Evolutionary conservation across 257 asterid species (phyloP).

Genomic region (Fraxinus cuspidata): DNA sequence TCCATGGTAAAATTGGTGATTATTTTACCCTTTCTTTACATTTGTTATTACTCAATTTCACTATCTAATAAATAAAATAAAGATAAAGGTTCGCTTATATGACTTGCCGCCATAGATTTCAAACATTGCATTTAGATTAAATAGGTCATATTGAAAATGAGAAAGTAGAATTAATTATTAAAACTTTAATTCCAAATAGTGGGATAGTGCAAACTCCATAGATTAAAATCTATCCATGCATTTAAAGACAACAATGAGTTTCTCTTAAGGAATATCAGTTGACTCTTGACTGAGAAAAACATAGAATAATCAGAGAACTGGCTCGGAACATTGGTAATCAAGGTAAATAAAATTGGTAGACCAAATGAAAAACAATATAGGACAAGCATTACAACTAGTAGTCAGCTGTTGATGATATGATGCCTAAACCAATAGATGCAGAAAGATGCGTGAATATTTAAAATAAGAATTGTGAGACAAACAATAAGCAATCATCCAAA

Average conservation of each 20-base stretch:
- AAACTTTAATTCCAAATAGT: not conserved
- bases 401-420: not conserved
- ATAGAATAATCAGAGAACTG: not conserved
- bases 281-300: not conserved
- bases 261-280: not conserved
- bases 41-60: too few species aligned
- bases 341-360: conserved; percentile 1
- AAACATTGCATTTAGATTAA: too few species aligned
- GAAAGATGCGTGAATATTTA: not conserved
- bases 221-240: not conserved
- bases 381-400: not conserved
- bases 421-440: not conserved
- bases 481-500: not conserved
- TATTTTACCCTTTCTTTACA: too few species aligned
- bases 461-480: not conserved
- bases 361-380: not conserved
- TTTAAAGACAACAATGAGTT: not conserved
- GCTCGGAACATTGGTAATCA: not conserved
- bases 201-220: conserved; percentile 1
- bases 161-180: not conserved
- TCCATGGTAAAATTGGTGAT: too few species aligned
- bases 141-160: too few species aligned
- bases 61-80: too few species aligned
- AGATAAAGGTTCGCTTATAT: too few species aligned
- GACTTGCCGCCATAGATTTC: too few species aligned